Conservation (phyloP, 164 flowering plant species). For the Vitis riparia region DNA sequence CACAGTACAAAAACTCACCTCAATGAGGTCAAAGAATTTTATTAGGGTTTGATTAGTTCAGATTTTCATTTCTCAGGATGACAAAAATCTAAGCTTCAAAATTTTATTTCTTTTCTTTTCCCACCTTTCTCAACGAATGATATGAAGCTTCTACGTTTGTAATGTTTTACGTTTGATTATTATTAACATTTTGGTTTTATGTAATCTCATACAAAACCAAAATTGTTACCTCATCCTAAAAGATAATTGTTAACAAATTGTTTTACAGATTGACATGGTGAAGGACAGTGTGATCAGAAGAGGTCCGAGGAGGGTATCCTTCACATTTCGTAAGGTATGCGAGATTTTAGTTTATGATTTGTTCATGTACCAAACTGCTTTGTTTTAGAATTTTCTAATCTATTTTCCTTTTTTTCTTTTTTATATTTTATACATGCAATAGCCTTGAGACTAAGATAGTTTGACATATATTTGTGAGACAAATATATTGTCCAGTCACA, state of each 20-base stretch:
- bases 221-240: not conserved
- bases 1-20: too few relatives aligned
- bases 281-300: slow-evolving; percentile 55
- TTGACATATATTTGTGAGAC: not conserved
- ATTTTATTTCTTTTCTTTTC: too few relatives aligned
- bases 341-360: not conserved
- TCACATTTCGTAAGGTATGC: slow-evolving; percentile 84
- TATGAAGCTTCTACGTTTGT: too few relatives aligned
- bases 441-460: not conserved
- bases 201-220: too few relatives aligned
- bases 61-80: too few relatives aligned
- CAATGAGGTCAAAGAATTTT: too few relatives aligned
- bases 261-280: slow-evolving; percentile 72
- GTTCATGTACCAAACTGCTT: not conserved
- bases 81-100: too few relatives aligned
- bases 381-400: not conserved
- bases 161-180: too few relatives aligned
- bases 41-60: too few relatives aligned
- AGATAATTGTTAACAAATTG: not conserved
- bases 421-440: not conserved
- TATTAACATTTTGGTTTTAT: too few relatives aligned
- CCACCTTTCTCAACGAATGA: too few relatives aligned
- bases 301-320: slow-evolving; percentile 80
- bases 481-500: not conserved
- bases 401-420: not conserved